Base-by-base conservation (phyloP, 2,329 filamentous ascomycete genomes). In the Graphilbum ipis-grandicollis region DNA sequence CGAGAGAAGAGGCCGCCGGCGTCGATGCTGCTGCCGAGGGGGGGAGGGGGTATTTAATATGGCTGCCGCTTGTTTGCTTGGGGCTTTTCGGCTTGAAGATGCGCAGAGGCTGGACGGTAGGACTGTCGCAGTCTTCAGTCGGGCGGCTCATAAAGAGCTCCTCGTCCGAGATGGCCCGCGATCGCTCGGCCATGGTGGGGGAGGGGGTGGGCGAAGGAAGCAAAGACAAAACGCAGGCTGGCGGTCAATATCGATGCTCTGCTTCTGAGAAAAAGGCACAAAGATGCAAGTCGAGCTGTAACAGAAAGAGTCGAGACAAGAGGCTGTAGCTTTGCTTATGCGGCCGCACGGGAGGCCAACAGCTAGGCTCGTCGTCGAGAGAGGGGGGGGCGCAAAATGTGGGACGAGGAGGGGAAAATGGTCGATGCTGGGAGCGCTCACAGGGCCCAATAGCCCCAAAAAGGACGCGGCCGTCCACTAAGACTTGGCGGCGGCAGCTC, bases 21-120 rank as follows among this genome's bases (percentile, higher is more conserved):
- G 58, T 48, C 36, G 64, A 50, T 34, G 65, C 59, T 28, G 57
- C 9, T 17, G n/a, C n/a, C 13, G 29, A 7, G 21, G 73, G 72
- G 26, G 74, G 73, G 15, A 75, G 57, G 38, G 70, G 65, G 52
- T 81, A 74, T 36, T 19, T 13, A 31, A 21, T 14, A 18, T 7
- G 13, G 31, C 19, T 17, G 31, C 12, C 21, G 32, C 19, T 17
- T 15, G 8, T 25, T 12, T 7, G 26, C 36, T 65, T 65, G 23
- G 76, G 70, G 40, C 75, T 79, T 48, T 75, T 71, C 39, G 77
- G 74, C 56, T 92, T 92, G 61, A 77, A 78, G 54, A 93, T 92
- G 50, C 83, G 74, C 57, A 93, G 58, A 41, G 85, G 85, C 49
- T 81, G 81, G 47, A 93, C 71, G 15, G 80, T 82, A 40, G 84